Base-by-base conservation (phyloP, 1,284 basidiomycete genomes). In the Neonothopanus nambi region DNA sequence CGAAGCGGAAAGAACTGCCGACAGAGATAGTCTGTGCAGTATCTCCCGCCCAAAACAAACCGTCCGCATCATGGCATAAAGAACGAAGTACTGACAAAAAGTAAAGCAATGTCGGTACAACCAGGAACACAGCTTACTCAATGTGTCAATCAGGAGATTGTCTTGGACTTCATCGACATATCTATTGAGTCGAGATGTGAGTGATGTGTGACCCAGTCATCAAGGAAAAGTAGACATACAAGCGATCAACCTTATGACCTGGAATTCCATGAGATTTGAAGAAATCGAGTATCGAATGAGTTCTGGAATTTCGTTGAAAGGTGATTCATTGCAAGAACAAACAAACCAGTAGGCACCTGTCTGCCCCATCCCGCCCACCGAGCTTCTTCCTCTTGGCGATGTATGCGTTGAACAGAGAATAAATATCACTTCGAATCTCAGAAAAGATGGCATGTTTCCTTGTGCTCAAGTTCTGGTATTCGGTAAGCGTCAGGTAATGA, bases 21-120 rank as follows among this genome's bases (percentile, higher is more conserved):
- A 80, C 76, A 0, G 84, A 82, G 17, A 91, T 90, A 0, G 87
- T 87, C 59, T 91, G 88, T 0, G 88, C 87, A 0, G 89, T 91
- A 61, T 91, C 88, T 0, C 88, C 89, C 0, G 88, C 88, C 84
- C 85, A 91, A 61, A 89, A 89, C 20, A 87, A 67, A 0, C 89
- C 88, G 47, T 85, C 70, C 0, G 80, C 76, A 60, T 90, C 89
- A 11, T 66, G 67, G 59, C 85, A 89, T 2, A 89, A 62, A 0
- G 67, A 69, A 11, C 85, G 71, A 40, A 91, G 64, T 1, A 91
- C 87, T 89, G 52, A 13, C 15, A n/a, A n/a, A 28, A 18, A 2
- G 39, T 23, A 26, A 40, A 30, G 21, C 33, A 24, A 42, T 21
- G 17, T 38, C 20, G 3, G 15, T 30, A 11, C 1, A 8, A 8